Percentiles rank a stretch among this genome's conserved stretches.
These are phyloP conservation scores for Aspergillus sergii DNA, from an alignment of 2,329 filamentous ascomycete species.

Conservation along the genomic window DNA sequence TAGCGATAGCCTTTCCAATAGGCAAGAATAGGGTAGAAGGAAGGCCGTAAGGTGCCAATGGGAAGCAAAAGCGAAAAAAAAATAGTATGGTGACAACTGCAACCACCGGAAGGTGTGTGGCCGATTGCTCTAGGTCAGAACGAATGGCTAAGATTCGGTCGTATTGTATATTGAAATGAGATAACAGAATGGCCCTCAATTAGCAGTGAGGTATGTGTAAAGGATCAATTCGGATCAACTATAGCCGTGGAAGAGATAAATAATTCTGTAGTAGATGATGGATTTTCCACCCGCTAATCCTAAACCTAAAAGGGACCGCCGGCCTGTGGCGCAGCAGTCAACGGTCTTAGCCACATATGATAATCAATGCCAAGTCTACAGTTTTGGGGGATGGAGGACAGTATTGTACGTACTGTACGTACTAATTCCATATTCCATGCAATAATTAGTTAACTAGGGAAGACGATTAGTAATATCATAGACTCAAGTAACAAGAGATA, in stretches of 20 bases:
- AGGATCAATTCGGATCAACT: neutral
- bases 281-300: slow-evolving; percentile 17
- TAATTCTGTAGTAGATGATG: slow-evolving; percentile 6
- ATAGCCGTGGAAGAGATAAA: neutral
- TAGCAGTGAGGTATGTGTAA: neutral
- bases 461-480: neutral
- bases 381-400: neutral
- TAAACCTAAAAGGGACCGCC: slow-evolving; percentile 13
- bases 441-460: neutral
- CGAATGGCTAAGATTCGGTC: neutral
- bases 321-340: slow-evolving; percentile 5
- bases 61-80: neutral
- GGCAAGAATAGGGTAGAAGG: neutral
- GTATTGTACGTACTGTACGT: neutral
- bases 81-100: neutral
- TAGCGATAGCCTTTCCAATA: neutral
- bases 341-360: neutral
- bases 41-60: neutral
- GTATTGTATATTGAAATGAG: neutral
- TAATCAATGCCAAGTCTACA: neutral
- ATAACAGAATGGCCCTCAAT: neutral
- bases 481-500: neutral
- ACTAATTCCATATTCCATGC: neutral
- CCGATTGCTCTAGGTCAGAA: too few species aligned
- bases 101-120: neutral